Percentiles rank a stretch among this genome's conserved stretches.
Evolutionary conservation across 2,329 filamentous ascomycete species (phyloP).

Genomic region (Metarhizium brunneum): DNA sequence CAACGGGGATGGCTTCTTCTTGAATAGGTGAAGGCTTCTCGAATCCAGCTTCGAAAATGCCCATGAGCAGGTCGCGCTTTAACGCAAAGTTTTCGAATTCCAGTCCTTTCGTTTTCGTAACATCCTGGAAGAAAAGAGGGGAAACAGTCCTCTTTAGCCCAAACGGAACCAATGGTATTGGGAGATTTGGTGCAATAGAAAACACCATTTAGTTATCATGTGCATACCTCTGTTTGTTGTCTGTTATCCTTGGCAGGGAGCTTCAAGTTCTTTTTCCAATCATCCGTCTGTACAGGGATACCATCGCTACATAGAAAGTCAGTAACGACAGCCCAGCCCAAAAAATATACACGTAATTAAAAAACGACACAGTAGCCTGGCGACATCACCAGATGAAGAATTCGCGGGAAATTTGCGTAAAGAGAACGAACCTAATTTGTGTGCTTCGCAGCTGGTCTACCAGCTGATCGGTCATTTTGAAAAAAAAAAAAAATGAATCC

Average conservation of each 20-base stretch:
- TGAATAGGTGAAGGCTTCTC: slow-evolving; percentile 98
- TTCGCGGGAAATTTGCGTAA: not conserved
- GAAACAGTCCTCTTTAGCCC: slow-evolving; percentile 8
- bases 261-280: slow-evolving; percentile 69
- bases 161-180: slow-evolving; percentile 4
- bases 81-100: slow-evolving; percentile 97
- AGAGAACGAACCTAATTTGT: slow-evolving; percentile 28
- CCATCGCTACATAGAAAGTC: slow-evolving; percentile 32
- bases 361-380: slow-evolving; percentile 6
- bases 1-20: slow-evolving; percentile 97
- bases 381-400: not conserved
- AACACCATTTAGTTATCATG: not conserved
- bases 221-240: slow-evolving; percentile 67
- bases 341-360: too few relatives aligned
- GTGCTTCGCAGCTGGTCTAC: slow-evolving; percentile 34
- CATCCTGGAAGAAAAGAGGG: slow-evolving; percentile 57
- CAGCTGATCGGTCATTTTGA: slow-evolving; percentile 35
- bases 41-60: slow-evolving; percentile 97
- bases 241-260: slow-evolving; percentile 65
- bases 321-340: not conserved
- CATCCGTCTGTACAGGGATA: slow-evolving; percentile 36
- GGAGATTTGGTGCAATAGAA: not conserved
- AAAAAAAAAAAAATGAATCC: slow-evolving; percentile 9
- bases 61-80: slow-evolving; percentile 94
- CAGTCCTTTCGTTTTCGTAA: slow-evolving; percentile 92